Percentiles rank a stretch among this genome's conserved stretches.
Conservation (phyloP, 208 protist genomes). For the Crithidia thermophila region DNA sequence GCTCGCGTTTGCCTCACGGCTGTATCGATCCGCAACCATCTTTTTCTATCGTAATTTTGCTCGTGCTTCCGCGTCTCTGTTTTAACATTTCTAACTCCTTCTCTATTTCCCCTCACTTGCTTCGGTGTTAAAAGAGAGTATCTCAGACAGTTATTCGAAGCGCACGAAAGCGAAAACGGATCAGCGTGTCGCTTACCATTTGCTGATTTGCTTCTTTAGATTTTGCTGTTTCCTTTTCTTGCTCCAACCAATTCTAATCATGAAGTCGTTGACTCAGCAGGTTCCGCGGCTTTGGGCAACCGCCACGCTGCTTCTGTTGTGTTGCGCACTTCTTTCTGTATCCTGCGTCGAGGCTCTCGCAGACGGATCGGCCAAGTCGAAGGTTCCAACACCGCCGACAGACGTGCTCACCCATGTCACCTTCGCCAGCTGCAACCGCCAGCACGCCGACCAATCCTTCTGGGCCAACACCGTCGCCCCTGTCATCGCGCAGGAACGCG, state of each 20-base stretch:
- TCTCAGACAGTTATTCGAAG: no score
- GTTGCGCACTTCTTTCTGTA: not conserved
- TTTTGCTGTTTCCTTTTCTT: no score
- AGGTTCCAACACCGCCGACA: not conserved
- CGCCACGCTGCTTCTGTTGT: not conserved
- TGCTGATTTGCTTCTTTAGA: no score
- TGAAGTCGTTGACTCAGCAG: not conserved
- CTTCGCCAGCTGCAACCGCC: constrained; percentile 75
- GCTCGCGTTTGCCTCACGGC: not conserved
- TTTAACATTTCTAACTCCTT: not conserved
- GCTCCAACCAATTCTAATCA: not conserved
- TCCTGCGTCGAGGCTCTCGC: not conserved
- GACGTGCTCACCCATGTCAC: constrained; percentile 48
- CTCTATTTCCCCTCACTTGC: no score
- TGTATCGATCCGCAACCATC: not conserved
- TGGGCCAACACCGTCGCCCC: constrained; percentile 45
- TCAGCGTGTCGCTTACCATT: no score
- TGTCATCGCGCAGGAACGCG: not conserved
- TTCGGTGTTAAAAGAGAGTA: no score
- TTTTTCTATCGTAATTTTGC: no score
- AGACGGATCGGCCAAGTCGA: not conserved
- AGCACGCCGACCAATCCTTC: constrained; percentile 63
- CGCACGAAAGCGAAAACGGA: no score
- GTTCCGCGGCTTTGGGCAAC: not conserved
- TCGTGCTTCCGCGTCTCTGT: not conserved